Evolutionary conservation across 495 filamentous ascomycete genomes (phyloP), one percentile per base, ranked within the genome.

Genomic region (Penicillium crystallinum): DNA sequence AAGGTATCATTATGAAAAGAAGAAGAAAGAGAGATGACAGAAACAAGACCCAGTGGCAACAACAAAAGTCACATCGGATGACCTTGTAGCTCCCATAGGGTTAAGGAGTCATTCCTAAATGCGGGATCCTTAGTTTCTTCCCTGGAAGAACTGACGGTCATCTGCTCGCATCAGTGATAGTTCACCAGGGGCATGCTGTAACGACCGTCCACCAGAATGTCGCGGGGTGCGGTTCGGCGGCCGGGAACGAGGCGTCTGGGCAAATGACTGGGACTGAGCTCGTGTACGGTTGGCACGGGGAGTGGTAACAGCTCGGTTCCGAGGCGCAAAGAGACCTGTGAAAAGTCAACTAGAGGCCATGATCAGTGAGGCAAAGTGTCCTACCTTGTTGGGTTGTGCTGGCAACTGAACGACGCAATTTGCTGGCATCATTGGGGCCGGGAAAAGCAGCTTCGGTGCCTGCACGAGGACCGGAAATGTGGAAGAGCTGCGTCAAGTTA

Each of bases 401-500:
- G 6, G 36, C 38, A 22, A 50, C 36, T 4, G 48, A 50, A 4
- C 48, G 48, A 25, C 48, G 48, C 18, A 50, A 27, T 19, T 34
- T 41, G n/a, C 12, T 34, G 27, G 37, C 37, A 14, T 50, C 48
- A 34, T 58, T 61, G n/a, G 60, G 54, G 0, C 47, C 48, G 0
- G 61, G 61, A 19, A 63, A 63, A 0, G 37, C 9, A 0, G 52
- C 54, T 15, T 61, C 47, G 2, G 10, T 10, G 1, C 61, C 61
- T 21, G 42, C n/a, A 9, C 33, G 49, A 22, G 57, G 52, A n/a
- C 61, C 61, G n/a, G 14, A 5, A 2, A 43, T 63, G 48, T 77
- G 68, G 57, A 76, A 81, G 5, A 81, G 61, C 78, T 81, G 42
- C 15, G 36, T 19, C 46, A 9, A 48, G 50, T 37, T 23, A 18